phyloP scores from a whole-genome alignment of 2,329 filamentous ascomycete species.

The Penicillium sp. region DNA sequence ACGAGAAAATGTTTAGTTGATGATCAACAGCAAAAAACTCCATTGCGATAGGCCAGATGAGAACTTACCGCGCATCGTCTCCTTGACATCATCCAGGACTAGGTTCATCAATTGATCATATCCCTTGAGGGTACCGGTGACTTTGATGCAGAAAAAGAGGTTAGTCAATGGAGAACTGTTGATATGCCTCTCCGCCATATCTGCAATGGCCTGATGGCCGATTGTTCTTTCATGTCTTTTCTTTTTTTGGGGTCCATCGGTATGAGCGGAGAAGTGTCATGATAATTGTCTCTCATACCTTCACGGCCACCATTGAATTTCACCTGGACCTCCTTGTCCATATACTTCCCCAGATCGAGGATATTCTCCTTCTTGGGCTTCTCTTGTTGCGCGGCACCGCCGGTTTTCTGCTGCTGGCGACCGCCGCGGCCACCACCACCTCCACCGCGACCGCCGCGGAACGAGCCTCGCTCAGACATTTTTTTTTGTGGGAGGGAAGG shows the following conservation, averaged over 20 bases:
- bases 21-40: too few species aligned
- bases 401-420: conserved; percentile 37
- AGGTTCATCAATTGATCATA: conserved; percentile 98
- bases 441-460: conserved; percentile 14
- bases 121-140: conserved; percentile 83
- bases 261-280: too few species aligned
- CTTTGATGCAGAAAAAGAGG: conserved; percentile 43
- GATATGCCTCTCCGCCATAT: too few species aligned
- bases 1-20: conserved; percentile 8
- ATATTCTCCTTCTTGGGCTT: conserved; percentile 98
- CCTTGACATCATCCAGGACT: conserved; percentile 88
- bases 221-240: too few species aligned
- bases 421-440: conserved; percentile 17
- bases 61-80: conserved; percentile 71
- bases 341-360: conserved; percentile 87
- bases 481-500: too few species aligned
- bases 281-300: conserved; percentile 4
- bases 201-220: too few species aligned
- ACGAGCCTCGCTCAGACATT: conserved; percentile 35
- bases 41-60: too few species aligned
- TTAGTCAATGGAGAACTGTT: not conserved
- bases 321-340: conserved; percentile 91
- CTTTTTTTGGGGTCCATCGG: too few species aligned
- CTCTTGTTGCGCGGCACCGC: conserved; percentile 54
- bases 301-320: conserved; percentile 82